These are phyloP conservation scores for Alternaria sp. DNA, from an alignment of 2,329 filamentous ascomycete species.

Conservation along the genomic window DNA sequence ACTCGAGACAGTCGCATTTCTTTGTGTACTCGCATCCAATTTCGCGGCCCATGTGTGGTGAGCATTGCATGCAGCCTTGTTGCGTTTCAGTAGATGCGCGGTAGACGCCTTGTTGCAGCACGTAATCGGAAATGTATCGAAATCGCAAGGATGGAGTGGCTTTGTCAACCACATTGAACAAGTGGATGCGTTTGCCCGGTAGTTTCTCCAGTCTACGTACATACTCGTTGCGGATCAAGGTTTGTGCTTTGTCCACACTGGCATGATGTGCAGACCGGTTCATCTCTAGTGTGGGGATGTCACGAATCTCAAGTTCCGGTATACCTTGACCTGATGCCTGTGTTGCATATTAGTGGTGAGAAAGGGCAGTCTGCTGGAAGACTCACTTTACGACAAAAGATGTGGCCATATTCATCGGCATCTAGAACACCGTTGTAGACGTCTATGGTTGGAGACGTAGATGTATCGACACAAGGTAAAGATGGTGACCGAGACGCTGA, in stretches of 20 bases:
- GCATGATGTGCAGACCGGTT: constrained; percentile 35
- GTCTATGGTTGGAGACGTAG: constrained; percentile 15
- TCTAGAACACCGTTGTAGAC: constrained; percentile 56
- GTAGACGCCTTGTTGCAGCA: constrained; percentile 67
- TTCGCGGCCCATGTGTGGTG: constrained; percentile 60
- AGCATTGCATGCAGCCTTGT: constrained; percentile 72
- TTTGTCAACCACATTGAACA: constrained; percentile 71
- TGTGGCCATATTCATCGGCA: constrained; percentile 47
- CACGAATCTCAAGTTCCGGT: constrained; percentile 39
- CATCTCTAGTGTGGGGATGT: constrained; percentile 52
- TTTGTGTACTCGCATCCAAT: constrained; percentile 69
- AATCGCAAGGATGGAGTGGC: constrained; percentile 69
- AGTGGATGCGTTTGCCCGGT: constrained; percentile 58
- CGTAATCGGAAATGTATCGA: constrained; percentile 71
- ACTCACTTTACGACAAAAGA: constrained; percentile 48
- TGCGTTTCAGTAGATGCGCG: constrained; percentile 69
- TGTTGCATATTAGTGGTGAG: background rate
- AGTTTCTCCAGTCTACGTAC: constrained; percentile 38
- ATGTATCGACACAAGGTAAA: constrained; percentile 22
- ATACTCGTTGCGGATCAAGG: constrained; percentile 53
- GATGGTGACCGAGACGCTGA: constrained; percentile 36
- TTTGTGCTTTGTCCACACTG: constrained; percentile 43
- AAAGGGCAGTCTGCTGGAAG: background rate
- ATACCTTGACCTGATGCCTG: constrained; percentile 30
- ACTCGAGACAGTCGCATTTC: constrained; percentile 74